A percentile compares a stretch with the other conserved stretches of the same genome.
Conservation (phyloP, 2,329 filamentous ascomycete genomes). For the Aspergillus clavatus region DNA sequence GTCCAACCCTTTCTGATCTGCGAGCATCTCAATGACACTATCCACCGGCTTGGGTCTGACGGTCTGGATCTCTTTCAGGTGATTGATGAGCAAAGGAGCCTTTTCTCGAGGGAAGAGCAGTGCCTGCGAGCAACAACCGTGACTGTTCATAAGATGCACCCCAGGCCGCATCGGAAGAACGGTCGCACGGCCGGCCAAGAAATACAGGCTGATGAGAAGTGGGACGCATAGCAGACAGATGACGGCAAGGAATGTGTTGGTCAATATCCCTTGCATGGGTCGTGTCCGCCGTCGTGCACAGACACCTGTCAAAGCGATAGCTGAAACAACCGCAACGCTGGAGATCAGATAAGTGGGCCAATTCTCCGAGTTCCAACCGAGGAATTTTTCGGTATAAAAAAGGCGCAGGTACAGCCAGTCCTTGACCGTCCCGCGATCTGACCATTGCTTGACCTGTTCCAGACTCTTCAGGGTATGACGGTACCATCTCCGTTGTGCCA, state of each 20-base stretch:
- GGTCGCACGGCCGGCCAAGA: slow-evolving; percentile 40
- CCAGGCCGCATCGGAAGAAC: slow-evolving; percentile 35
- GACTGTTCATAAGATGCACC: slow-evolving; percentile 40
- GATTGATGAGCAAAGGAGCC: slow-evolving; percentile 13
- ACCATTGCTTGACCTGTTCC: slow-evolving; percentile 26
- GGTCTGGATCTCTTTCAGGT: slow-evolving; percentile 13
- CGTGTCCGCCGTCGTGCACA: slow-evolving; percentile 11
- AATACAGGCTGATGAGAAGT: slow-evolving; percentile 34
- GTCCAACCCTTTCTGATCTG: slow-evolving; percentile 12
- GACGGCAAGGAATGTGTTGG: slow-evolving; percentile 23
- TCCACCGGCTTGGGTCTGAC: slow-evolving; percentile 16
- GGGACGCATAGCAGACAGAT: slow-evolving; percentile 28
- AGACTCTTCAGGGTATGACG: slow-evolving; percentile 38
- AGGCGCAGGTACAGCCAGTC: slow-evolving; percentile 42
- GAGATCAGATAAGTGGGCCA: slow-evolving; percentile 36
- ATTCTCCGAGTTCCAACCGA: slow-evolving; percentile 44
- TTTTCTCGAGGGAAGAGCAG: slow-evolving; percentile 39
- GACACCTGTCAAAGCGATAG: slow-evolving; percentile 16
- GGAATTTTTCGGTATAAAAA: slow-evolving; percentile 46
- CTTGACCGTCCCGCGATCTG: slow-evolving; percentile 6
- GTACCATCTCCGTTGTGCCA: slow-evolving; percentile 47
- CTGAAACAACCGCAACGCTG: slow-evolving; percentile 23
- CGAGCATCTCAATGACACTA: slow-evolving; percentile 17
- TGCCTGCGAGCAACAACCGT: slow-evolving; percentile 44
- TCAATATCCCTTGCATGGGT: slow-evolving; percentile 14